Evolutionary conservation across 2,329 filamentous ascomycete genomes (phyloP), one percentile per base, ranked within the genome.

Genomic region (Diaporthe eres): DNA sequence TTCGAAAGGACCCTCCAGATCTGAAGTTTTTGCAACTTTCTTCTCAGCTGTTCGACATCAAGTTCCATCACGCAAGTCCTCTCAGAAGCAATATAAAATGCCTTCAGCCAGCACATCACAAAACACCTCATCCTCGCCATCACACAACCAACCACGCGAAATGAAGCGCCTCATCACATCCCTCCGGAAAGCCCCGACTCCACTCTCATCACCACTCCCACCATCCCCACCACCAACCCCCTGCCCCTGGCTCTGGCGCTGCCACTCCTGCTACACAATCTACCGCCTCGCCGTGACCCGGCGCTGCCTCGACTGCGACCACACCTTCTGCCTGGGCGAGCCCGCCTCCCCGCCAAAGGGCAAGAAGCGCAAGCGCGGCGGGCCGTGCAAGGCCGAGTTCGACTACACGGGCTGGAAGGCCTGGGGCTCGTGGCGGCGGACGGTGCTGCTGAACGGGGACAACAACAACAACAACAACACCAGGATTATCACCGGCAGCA

Each of bases 261-360:
- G 84, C 77, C 79, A 82, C 77, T 1, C 37, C 15, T 86, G 85
- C 79, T 22, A 55, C 17, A 67, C 19, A 2, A 39, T 44, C 1
- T 85, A 82, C 78, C 79, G 75, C 57, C 75, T 85, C 9, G 77
- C 78, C 67, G 80, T 78, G 75, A 86, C 85, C 60, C 82, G 83
- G 13, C 80, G 83, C 31, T 85, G 86, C 71, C 82, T 87, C 61
- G 79, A 82, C 53, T 86, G 86, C 81, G 79, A 80, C 72, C 84
- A 85, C 80, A 68, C 65, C 42, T 81, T 83, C 76, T 86, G 86
- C 79, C 81, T 68, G 1, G 53, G 68, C 61, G 44, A 79, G 28
- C 3, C 55, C 4, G 79, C 79, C 37, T n/a, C 75, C 4, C 75
- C 78, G 39, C 42, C 72, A 39, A 44, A 71, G 5, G 31, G 63